Evolutionary conservation across 352 stramenopile species (phyloP).

Genomic region (Globisporangium nunn): DNA sequence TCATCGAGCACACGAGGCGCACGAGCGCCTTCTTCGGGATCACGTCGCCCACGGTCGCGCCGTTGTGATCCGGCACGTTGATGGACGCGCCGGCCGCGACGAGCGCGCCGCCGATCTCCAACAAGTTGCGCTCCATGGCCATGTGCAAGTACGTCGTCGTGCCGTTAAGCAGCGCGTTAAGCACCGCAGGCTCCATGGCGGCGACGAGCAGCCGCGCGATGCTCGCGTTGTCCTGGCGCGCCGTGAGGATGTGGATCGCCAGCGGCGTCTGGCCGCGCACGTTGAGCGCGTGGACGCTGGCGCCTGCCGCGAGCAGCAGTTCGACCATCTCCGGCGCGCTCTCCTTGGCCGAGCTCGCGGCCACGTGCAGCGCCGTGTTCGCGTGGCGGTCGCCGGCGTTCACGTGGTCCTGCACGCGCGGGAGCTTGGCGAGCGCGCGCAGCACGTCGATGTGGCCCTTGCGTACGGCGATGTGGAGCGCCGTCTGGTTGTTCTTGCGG

Average conservation of each 20-base stretch:
- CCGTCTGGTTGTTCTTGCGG: conserved; percentile 81
- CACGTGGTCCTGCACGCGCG: conserved; percentile 55
- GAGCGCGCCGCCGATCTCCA: conserved; percentile 59
- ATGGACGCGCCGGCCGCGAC: conserved; percentile 73
- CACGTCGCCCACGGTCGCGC: conserved; percentile 72
- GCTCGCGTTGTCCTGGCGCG: conserved; percentile 42
- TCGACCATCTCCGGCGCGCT: conserved; percentile 60
- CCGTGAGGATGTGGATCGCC: conserved; percentile 79
- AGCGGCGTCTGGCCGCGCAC: conserved; percentile 78
- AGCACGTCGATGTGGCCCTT: conserved; percentile 82
- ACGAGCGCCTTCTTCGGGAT: conserved; percentile 71
- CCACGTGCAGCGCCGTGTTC: conserved; percentile 83
- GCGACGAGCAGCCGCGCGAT: conserved; percentile 55
- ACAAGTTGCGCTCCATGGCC: conserved; percentile 56
- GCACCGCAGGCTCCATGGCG: conserved; percentile 13
- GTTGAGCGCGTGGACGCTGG: conserved; percentile 58
- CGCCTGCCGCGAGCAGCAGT: conserved; percentile 55
- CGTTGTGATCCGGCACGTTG: conserved; percentile 75
- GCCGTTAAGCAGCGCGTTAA: conserved; percentile 70
- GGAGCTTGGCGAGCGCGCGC: conserved; percentile 70
- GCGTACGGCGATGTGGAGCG: conserved; percentile 76
- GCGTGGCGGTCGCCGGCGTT: conserved; percentile 69
- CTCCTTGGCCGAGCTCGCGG: conserved; percentile 51
- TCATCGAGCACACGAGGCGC: conserved; percentile 73
- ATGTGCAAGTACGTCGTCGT: conserved; percentile 79